Conservation (phyloP, 208 protist genomes). For the Giardia duodenalis region DNA sequence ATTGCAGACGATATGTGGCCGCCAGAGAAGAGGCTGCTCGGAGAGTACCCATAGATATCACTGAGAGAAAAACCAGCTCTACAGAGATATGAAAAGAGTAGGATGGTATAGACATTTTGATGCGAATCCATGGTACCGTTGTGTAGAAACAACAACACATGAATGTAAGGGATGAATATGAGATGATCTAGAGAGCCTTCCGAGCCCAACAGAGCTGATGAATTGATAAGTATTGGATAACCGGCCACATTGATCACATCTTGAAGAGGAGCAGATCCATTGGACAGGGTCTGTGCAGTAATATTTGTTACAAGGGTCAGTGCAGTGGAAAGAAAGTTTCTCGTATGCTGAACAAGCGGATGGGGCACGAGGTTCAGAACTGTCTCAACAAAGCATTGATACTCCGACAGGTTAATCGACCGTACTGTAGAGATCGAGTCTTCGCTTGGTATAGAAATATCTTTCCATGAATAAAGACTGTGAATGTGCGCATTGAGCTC, state of each 20-base stretch:
- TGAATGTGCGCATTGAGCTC: too few relatives aligned
- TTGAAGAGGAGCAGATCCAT: background rate
- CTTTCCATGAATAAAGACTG: too few relatives aligned
- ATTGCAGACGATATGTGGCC: background rate
- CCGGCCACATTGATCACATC: background rate
- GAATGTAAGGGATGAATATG: background rate
- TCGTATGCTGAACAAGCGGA: background rate
- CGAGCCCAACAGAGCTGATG: background rate
- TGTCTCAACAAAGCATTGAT: background rate
- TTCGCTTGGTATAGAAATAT: too few relatives aligned
- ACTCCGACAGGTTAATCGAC: background rate
- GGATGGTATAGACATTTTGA: background rate
- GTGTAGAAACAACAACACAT: background rate
- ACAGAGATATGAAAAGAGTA: background rate
- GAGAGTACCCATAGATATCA: background rate
- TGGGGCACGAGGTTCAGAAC: background rate
- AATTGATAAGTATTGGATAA: background rate
- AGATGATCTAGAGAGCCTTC: background rate
- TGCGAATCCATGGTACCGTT: background rate
- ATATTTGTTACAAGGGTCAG: background rate
- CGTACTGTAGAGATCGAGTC: background rate
- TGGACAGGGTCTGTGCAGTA: background rate
- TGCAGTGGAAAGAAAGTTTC: background rate
- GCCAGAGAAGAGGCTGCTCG: background rate
- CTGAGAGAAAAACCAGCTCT: background rate